Evolutionary conservation across 1,139 yeast genomes (phyloP), one percentile per base, ranked within the genome.

Genomic region (Debaryomyces subglobosus): DNA sequence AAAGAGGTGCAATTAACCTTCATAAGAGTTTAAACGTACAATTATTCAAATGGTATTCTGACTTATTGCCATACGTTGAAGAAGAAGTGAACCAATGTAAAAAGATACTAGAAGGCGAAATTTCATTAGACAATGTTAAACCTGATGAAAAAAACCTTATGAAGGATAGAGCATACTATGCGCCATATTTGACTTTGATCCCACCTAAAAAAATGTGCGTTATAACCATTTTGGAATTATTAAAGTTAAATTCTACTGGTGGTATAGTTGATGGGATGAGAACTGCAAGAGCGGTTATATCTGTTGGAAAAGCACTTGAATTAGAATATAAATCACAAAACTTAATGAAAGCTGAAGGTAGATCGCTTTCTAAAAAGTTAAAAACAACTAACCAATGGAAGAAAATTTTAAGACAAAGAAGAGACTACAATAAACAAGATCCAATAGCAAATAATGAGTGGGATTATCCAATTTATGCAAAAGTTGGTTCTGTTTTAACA

Each of bases 291-390:
- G 92, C 96, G 0, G 89, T 91, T 20, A 72, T 86, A 20, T 77
- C 89, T 0, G 91, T 94, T 5, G 96, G 97, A 4, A 83, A 79
- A 57, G 94, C 96, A 7, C 76, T 92, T 30, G 97, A 94, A 64
- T 68, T 85, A 56, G 98, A 94, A 64, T 89, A 86, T 63, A 81
- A 88, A 57, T 79, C 94, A 0, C 86, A 85, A 55, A 75, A 78
- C 51, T 68, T 87, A 45, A 68, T 86, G 51, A 77, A 79, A 39
- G 70, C 81, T 3, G 95, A 86, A 56, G 75, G 78, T 36, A 78
- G 76, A 52, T 74, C 80, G 8, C 71, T 77, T 50, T 61, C 69
- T 13, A 64, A 62, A 49, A 69, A 67, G 43, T 53, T 64, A 5
- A 67, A 61, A 60, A 69, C 61, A 53, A 64, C 62, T 52, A 65